A percentile compares a stretch with the other conserved stretches of the same genome.
phyloP scores from a whole-genome alignment of 2,329 filamentous ascomycete genomes.

The Paradendryphiella salina region DNA sequence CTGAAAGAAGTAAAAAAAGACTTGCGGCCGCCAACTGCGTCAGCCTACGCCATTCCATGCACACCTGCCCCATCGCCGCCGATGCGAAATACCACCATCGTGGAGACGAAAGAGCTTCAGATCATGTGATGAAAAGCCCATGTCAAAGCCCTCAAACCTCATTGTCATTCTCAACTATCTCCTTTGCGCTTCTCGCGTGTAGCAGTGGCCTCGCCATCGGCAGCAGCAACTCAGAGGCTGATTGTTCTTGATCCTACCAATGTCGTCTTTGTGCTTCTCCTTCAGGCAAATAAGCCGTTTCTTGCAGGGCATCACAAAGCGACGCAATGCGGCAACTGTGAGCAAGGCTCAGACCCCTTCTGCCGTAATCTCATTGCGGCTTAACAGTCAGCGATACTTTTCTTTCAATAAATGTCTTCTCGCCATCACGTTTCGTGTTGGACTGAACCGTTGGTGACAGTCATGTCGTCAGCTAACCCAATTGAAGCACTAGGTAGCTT shows the following conservation, averaged over 20 bases:
- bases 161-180: not conserved
- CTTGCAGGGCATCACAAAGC: too few relatives aligned
- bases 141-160: not conserved
- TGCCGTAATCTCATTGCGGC: too few relatives aligned
- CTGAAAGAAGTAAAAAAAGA: constrained; percentile 1
- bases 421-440: too few relatives aligned
- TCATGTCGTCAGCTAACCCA: too few relatives aligned
- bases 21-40: not conserved
- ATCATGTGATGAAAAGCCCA: not conserved
- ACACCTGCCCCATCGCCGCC: not conserved
- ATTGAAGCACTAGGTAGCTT: too few relatives aligned
- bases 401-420: too few relatives aligned
- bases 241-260: constrained; percentile 25
- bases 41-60: not conserved
- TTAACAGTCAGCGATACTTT: too few relatives aligned
- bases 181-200: constrained; percentile 11
- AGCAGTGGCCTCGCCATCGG: constrained; percentile 1
- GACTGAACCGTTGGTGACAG: too few relatives aligned
- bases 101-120: not conserved
- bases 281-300: constrained; percentile 32
- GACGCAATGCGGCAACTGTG: too few relatives aligned
- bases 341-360: too few relatives aligned
- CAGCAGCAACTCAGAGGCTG: constrained; percentile 7
- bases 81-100: not conserved
- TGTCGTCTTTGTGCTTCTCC: constrained; percentile 29